Evolutionary conservation across 177 flowering plant genomes (phyloP).

Genomic region (Vitis hybrid): DNA sequence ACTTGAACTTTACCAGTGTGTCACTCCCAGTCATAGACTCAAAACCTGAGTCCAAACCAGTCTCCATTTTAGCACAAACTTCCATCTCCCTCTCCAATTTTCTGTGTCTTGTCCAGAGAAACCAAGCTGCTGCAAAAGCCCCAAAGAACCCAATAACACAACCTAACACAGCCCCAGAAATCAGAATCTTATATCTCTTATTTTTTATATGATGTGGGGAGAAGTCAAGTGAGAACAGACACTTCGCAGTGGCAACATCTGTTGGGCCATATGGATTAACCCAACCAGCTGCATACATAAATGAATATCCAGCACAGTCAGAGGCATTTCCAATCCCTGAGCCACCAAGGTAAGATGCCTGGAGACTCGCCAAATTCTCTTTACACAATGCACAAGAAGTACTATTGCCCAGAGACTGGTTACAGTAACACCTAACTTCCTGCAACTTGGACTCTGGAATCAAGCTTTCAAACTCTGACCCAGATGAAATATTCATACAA

Average conservation of each 20-base stretch:
- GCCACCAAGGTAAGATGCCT: not conserved
- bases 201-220: not conserved
- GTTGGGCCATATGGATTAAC: slow-evolving; percentile 24
- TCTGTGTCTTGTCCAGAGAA: slow-evolving; percentile 11
- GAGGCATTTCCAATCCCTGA: slow-evolving; percentile 6
- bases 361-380: not conserved
- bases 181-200: not conserved
- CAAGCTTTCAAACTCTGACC: too few relatives aligned
- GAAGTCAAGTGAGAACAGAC: slow-evolving; percentile 21
- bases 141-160: slow-evolving; percentile 12
- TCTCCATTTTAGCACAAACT: too few relatives aligned
- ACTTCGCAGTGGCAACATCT: slow-evolving; percentile 19
- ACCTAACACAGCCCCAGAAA: slow-evolving; percentile 16
- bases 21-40: not conserved
- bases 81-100: slow-evolving; percentile 4
- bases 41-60: slow-evolving; percentile 1
- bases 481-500: too few relatives aligned
- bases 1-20: slow-evolving; percentile 12
- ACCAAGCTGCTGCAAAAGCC: slow-evolving; percentile 6
- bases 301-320: slow-evolving; percentile 14
- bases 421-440: not conserved
- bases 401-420: slow-evolving; percentile 16
- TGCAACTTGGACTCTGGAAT: too few relatives aligned
- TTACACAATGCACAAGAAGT: slow-evolving; percentile 18
- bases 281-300: slow-evolving; percentile 24